Evolutionary conservation across 768 basidiomycete species (phyloP), one percentile per base, ranked within the genome.

Genomic region (Imleria badia): DNA sequence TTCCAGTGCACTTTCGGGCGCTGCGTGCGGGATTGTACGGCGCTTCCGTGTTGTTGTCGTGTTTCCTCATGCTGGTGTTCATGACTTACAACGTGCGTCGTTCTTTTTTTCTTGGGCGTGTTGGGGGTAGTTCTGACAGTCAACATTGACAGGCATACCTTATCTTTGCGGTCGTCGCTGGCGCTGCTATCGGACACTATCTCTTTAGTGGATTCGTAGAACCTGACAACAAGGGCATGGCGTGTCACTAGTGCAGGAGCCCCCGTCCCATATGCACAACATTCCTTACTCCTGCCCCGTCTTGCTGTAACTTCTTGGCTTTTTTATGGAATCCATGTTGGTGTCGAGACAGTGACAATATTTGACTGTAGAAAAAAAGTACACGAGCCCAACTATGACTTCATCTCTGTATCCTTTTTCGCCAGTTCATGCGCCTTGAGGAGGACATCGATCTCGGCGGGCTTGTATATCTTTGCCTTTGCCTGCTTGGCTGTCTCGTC

Each of bases 1-100:
- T 64, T 3, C 63, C 65, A 0, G 38, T 4, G 36, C 49, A 73
- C 9, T 72, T 77, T 38, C 83, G 87, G 22, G 56, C 77, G n/a
- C 61, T 85, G 41, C 79, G 91, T 23, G 87, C 91, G 7, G 61
- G 68, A 2, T 67, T 92, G 35, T 96, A 95, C 62, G 91, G 86
- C n/a, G 71, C 77, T 5, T 83, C 83, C 3, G 83, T 93, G 20
- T 86, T 87, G 69, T 70, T 93, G 54, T 90, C 90, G 34, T 90
- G 89, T 78, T 91, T 92, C 81, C 82, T 93, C 67, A 97, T 97
- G 94, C 76, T 97, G 54, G 85, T 96, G 38, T 94, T 93, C 72
- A 96, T 97, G 94, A 96, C 94, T 6, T 97, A 95, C 74, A 97
- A 97, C 60, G 91, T 93, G 54, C 65, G 89, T 75, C 22, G 17